Base-by-base conservation (phyloP, 2,329 filamentous ascomycete genomes). In the Penicillium sp. region DNA sequence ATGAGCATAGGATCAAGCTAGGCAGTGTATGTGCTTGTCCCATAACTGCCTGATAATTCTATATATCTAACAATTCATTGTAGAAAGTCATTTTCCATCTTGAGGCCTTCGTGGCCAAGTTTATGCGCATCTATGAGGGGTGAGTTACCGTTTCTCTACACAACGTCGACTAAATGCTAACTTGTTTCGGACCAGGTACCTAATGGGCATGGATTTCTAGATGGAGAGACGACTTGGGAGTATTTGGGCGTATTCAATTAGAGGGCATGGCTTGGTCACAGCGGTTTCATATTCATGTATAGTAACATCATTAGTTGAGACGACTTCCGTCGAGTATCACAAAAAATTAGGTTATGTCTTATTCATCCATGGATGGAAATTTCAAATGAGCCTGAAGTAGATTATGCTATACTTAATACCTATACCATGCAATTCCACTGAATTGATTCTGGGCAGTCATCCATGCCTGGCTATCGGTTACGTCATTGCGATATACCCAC, bases 31-130 rank as follows among this genome's bases (percentile, higher is more conserved):
- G 78, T 72, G 5, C 9, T n/a, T 26, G 14, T 23, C 12, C 26
- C 4, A 9, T 1, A 8, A 16, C 33, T 7, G 21, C 16, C 23
- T 4, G 7, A 4, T 1, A 14, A 7, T 4, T 8, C 23, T 7
- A 16, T 16, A 2, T 47, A 21, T 48, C 49, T 49, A 28, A 52
- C n/a, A 18, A 43, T 46, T 12, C 14, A 26, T 35, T 62, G 57
- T 58, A 79, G 73, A 99, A 99, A 81, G 89, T 96, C 58, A 97
- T 99, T 61, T 99, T 99, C 74, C 95, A 99, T 69, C 79, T 99
- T 3, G 95, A 99, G 75, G 94, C 94, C 3, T 99, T 99, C 74
- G 94, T 99, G 58, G 93, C 93, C 57, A 97, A 97, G 77, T 96
- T 97, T 71, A 97, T 99, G 93, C 85, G 93, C 65, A 85, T 97